A percentile compares a stretch with the other conserved stretches of the same genome.
These are phyloP conservation scores for Kluyveromyces siamensis DNA, from an alignment of 805 yeast genomes.

Conservation along the genomic window DNA sequence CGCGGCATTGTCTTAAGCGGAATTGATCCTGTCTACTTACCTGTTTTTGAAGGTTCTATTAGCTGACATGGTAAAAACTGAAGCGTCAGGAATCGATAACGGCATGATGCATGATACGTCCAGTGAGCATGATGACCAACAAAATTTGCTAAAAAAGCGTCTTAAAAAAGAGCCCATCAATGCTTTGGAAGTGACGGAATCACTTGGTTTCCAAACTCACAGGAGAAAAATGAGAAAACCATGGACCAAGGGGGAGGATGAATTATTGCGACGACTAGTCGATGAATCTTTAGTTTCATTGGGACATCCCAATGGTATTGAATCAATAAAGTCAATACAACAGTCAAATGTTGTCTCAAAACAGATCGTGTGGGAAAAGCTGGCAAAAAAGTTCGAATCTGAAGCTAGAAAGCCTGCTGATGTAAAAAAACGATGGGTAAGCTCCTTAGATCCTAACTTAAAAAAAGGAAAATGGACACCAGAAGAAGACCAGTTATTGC, in stretches of 20 bases:
- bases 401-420: constrained; percentile 64
- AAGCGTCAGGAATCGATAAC: background rate
- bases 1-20: background rate
- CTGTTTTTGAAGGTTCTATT: background rate
- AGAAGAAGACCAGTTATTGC: constrained; percentile 62
- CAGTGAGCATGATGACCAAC: background rate
- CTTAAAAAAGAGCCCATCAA: constrained; percentile 16
- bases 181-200: constrained; percentile 48
- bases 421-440: constrained; percentile 81
- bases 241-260: constrained; percentile 76
- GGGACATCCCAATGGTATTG: constrained; percentile 30
- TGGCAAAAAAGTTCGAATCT: constrained; percentile 38
- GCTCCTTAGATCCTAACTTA: constrained; percentile 73
- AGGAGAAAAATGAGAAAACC: constrained; percentile 52
- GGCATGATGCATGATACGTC: background rate
- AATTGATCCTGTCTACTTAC: background rate
- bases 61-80: background rate
- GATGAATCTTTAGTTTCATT: constrained; percentile 27
- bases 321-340: constrained; percentile 19
- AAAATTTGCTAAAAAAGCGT: background rate
- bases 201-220: constrained; percentile 67
- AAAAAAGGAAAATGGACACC: constrained; percentile 82
- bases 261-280: constrained; percentile 37
- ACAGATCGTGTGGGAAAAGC: constrained; percentile 52
- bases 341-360: constrained; percentile 25